Conservation (phyloP, 441 rosid genomes). For the Syzygium malaccense region DNA sequence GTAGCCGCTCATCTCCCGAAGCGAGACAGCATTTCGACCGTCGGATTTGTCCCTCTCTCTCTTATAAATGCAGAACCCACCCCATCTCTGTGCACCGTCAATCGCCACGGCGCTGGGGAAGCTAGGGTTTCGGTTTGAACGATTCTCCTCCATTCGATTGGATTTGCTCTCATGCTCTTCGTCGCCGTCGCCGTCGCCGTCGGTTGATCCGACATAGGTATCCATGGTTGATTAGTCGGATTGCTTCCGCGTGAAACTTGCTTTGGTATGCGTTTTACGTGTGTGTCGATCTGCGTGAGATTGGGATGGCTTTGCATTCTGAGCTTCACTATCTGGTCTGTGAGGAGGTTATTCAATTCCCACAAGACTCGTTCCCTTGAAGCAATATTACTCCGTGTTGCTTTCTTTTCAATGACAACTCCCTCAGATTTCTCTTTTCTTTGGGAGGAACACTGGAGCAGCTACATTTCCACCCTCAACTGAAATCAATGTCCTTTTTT, state of each 20-base stretch:
- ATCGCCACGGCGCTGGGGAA: not conserved
- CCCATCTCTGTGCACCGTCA: fast-evolving
- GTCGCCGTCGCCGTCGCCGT: not conserved
- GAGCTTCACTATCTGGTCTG: constrained; percentile 78
- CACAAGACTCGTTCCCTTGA: constrained; percentile 85
- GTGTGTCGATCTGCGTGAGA: not conserved
- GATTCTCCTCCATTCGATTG: not conserved
- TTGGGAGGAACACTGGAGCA: constrained; percentile 29
- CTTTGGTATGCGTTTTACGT: not conserved
- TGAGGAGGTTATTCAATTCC: constrained; percentile 49
- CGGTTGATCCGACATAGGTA: not conserved
- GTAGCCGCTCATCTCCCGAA: not conserved
- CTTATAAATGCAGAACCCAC: not conserved
- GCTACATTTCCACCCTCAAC: constrained; percentile 20
- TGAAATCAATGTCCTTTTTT: not conserved
- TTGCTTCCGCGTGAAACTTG: not conserved
- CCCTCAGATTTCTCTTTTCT: constrained; percentile 1
- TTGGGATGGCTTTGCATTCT: not conserved
- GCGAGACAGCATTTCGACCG: not conserved
- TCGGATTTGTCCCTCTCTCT: not conserved
- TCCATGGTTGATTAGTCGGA: not conserved
- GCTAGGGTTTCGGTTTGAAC: not conserved
- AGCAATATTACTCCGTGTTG: constrained; percentile 58
- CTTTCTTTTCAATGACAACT: not conserved
- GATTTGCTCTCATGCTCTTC: not conserved